Evolutionary conservation across 1,139 yeast genomes (phyloP), one percentile per base, ranked within the genome.

Genomic region (Debaryomyces subglobosus): DNA sequence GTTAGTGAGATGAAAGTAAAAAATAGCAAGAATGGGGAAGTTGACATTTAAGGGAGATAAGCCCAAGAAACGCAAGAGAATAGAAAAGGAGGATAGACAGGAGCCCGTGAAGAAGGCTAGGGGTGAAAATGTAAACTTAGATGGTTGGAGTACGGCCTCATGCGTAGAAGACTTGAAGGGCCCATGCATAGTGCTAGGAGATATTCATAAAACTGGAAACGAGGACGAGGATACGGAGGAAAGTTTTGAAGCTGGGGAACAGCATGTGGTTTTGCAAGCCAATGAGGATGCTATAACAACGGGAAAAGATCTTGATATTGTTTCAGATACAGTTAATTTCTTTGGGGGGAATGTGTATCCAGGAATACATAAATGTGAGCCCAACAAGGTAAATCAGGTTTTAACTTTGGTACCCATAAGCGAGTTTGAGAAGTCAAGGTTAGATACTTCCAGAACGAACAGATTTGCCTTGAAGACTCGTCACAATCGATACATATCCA

Each of bases 41-140:
- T 41, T 53, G 15, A 46, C 42, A 12, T 53, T 53, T 43, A 53
- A 53, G 32, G 54, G 54, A 33, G 55, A 52, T 23, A 53, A 52
- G 45, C 48, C 49, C 36, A 50, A 50, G 45, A 47, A 38, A 38
- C 50, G 48, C 36, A 51, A 46, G 39, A 44, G 40, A 16, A 33
- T 12, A 38, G 46, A 43, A 18, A 29, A 13, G n/a, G 27, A 7
- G 7, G 38, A 29, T 10, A 34, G 42, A 13, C 32, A 15, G 29
- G 32, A 23, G 40, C 33, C 15, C 43, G 20, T 23, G 25, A 29
- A 40, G 41, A 21, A 12, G 37, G 20, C 24, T 15, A 24, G 32
- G 23, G 34, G 38, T 6, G 37, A 35, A 25, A 43, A 36, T 36
- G 15, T 25, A 35, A 29, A 29, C 16, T 18, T 46, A 21, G 43